Evolutionary conservation across 257 asterid genomes (phyloP).

Genomic region (Solanum acaule): DNA sequence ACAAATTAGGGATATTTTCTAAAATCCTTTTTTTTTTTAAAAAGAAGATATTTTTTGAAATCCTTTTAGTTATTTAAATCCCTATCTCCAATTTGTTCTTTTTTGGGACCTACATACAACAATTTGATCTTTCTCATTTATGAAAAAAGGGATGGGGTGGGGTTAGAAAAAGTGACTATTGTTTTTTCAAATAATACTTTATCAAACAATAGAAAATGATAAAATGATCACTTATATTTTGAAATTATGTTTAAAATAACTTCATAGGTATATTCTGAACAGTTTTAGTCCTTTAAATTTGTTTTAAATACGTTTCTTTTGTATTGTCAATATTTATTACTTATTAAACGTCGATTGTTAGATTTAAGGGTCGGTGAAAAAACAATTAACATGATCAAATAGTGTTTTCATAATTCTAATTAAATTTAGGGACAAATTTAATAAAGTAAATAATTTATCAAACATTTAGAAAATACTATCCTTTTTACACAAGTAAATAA

Average conservation of each 20-base stretch:
- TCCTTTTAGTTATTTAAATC: not conserved
- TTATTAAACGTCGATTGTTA: not conserved
- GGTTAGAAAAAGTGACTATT: not conserved
- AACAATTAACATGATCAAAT: too few relatives aligned
- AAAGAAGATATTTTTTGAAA: too few relatives aligned
- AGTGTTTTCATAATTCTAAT: too few relatives aligned
- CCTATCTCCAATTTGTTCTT: not conserved
- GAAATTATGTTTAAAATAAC: too few relatives aligned
- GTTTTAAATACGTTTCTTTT: not conserved
- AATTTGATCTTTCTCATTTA: not conserved
- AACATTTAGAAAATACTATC: too few relatives aligned
- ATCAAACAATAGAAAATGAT: not conserved
- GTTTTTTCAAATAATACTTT: not conserved
- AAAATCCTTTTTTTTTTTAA: not conserved
- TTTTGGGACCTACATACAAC: not conserved
- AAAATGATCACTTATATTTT: too few relatives aligned
- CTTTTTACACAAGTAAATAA: too few relatives aligned
- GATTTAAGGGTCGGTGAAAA: not conserved
- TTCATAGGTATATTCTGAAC: not conserved
- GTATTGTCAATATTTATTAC: not conserved
- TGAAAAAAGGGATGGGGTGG: not conserved
- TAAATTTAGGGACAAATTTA: too few relatives aligned
- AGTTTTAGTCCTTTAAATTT: not conserved
- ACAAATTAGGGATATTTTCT: not conserved
- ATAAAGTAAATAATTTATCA: too few relatives aligned